Evolutionary conservation across 2,329 filamentous ascomycete genomes (phyloP).

Genomic region (Cordyceps fumosorosea): DNA sequence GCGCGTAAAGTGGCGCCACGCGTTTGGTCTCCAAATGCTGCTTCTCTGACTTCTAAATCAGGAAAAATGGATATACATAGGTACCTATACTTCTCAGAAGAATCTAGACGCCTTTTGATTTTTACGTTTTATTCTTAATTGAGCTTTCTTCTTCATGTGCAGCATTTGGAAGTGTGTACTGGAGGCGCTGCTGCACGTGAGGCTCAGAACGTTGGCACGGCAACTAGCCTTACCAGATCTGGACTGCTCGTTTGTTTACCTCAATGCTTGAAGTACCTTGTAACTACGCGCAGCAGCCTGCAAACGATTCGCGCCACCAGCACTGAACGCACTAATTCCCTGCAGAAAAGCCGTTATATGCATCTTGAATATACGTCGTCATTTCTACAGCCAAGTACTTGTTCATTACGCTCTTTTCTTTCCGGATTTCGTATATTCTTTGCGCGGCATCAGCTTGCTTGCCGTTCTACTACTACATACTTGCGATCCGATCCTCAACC

Average conservation of each 20-base stretch:
- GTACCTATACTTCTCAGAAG: background rate
- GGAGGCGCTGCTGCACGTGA: constrained; percentile 1
- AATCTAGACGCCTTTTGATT: too few species aligned
- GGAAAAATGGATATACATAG: background rate
- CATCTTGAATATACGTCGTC: background rate
- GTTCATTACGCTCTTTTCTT: constrained; percentile 1
- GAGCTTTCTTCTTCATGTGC: background rate
- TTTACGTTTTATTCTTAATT: background rate
- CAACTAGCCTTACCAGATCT: constrained; percentile 24
- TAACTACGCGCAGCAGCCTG: background rate
- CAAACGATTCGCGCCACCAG: constrained; percentile 6
- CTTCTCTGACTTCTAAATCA: background rate
- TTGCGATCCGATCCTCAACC: constrained; percentile 1
- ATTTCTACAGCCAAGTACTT: constrained; percentile 2
- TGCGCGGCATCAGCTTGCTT: background rate
- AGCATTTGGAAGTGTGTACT: background rate
- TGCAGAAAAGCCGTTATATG: background rate
- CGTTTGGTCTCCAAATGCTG: background rate
- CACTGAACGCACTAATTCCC: background rate
- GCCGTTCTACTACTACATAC: background rate
- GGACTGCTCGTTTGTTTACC: constrained; percentile 24
- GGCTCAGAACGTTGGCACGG: constrained; percentile 23
- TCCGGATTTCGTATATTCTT: background rate
- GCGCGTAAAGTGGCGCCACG: constrained; percentile 22
- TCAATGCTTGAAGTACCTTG: background rate